Base-by-base conservation (phyloP, 1,284 basidiomycete genomes). In the Cryptococcus floricola region DNA sequence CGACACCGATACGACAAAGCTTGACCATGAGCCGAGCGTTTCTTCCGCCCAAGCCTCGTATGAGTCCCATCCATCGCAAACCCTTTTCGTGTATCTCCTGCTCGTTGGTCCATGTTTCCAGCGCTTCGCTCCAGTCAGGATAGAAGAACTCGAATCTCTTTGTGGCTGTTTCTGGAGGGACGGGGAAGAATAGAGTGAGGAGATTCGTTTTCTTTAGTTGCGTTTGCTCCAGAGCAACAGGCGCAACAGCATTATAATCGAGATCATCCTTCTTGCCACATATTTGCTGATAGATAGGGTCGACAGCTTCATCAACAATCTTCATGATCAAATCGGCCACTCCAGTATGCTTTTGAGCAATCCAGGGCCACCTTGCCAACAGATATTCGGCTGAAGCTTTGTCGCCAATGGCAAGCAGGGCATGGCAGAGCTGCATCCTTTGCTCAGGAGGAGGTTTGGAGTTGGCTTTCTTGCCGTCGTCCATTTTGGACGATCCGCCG, bases 111-210 rank as follows among this genome's bases (percentile, higher is more conserved):
- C 87, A 88, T 27, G 84, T 66, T 13, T 89, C 89, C 38, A 92
- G 77, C 42, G 82, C 80, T 48, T 88, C 83, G 14, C 76, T 73
- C 93, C 93, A 96, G 50, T 84, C 80, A 2, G 90, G 85, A 74
- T 87, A 95, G 81, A 96, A 97, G 80, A 91, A 97, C 9, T 89
- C 83, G 67, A 88, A 93, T 46, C 87, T 85, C 23, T 81, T 81
- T 6, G 78, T 81, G 55, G 78, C 81, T 13, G 89, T 90, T 59
- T 83, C 81, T 0, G 89, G 87, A 18, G 91, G 89, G 7, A 83
- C 82, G 1, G 91, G 90, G 12, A 85, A 86, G 70, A 81, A 81
- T 1, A 87, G 77, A 0, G 88, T 89, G 3, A 60, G 57, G 25
- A 74, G 57, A 8, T 61, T 41, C 16, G 66, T 63, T 42, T 62